These are phyloP conservation scores for Cerioporus squamosus DNA, from an alignment of 1,284 basidiomycete genomes.

Conservation along the genomic window DNA sequence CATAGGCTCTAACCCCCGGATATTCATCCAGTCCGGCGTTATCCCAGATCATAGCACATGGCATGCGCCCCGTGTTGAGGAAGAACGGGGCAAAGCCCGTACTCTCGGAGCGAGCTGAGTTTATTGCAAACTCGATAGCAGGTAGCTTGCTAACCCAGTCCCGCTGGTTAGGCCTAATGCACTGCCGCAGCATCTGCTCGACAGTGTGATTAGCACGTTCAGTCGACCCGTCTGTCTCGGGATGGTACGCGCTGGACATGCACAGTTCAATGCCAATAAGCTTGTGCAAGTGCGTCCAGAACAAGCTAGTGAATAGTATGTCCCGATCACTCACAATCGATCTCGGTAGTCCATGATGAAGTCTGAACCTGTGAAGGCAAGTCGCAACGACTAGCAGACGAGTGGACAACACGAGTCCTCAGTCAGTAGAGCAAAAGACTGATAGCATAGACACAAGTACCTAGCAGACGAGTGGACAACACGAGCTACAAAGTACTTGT, in stretches of 20 bases:
- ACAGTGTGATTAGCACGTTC: slow-evolving; percentile 43
- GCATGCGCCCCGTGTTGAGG: slow-evolving; percentile 23
- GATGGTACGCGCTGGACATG: slow-evolving; percentile 49
- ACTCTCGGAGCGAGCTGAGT: slow-evolving; percentile 30
- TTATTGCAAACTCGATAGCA: slow-evolving; percentile 30
- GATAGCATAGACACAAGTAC: too few relatives aligned
- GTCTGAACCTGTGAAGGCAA: too few relatives aligned
- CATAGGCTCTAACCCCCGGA: slow-evolving; percentile 20
- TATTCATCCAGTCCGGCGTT: background rate
- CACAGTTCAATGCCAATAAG: slow-evolving; percentile 38
- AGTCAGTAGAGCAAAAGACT: too few relatives aligned
- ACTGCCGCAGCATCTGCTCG: slow-evolving; percentile 41
- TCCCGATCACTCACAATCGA: slow-evolving; percentile 47
- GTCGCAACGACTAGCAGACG: too few relatives aligned
- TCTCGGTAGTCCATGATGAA: slow-evolving; percentile 44
- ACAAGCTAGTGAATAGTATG: slow-evolving; percentile 42
- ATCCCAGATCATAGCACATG: slow-evolving; percentile 3
- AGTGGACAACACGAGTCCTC: too few relatives aligned
- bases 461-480: too few relatives aligned
- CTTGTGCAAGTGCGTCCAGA: slow-evolving; percentile 43
- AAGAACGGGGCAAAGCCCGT: slow-evolving; percentile 38
- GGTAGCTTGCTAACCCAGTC: slow-evolving; percentile 43
- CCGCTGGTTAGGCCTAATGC: slow-evolving; percentile 34
- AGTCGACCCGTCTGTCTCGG: slow-evolving; percentile 44
- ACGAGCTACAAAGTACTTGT: too few relatives aligned